Conservation (phyloP, 768 basidiomycete species). For the Tulasnella sp. region DNA sequence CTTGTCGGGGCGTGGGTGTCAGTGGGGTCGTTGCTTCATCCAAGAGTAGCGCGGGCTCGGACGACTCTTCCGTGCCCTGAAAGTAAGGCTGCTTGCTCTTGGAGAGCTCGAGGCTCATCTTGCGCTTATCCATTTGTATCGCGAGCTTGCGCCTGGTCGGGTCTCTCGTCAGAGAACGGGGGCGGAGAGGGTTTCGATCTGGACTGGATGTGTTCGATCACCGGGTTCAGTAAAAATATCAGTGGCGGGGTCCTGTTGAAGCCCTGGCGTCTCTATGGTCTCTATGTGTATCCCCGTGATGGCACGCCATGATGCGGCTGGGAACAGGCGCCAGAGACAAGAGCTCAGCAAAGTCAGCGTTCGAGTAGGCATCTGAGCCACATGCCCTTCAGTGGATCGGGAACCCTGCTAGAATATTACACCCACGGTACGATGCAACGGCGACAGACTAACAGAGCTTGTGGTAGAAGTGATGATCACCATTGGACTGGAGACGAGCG, state of each 20-base stretch:
- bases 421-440: not conserved
- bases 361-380: too few species aligned
- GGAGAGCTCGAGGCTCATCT: not conserved
- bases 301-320: not conserved
- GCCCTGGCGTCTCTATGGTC: not conserved
- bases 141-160: not conserved
- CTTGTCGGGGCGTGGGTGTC: not conserved
- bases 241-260: not conserved
- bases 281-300: not conserved
- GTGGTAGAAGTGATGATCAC: not conserved
- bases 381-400: too few species aligned
- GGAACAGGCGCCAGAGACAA: not conserved
- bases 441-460: too few species aligned
- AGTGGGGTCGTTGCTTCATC: not conserved
- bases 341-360: not conserved
- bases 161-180: not conserved
- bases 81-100: slow-evolving; percentile 3
- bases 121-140: not conserved
- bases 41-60: not conserved
- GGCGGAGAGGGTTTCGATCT: not conserved
- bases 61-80: not conserved
- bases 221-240: not conserved
- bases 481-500: not conserved
- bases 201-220: not conserved
- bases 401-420: too few species aligned